Evolutionary conservation across 2,329 filamentous ascomycete species (phyloP), one percentile per base, ranked within the genome.

Genomic region (Claviceps pusilla): DNA sequence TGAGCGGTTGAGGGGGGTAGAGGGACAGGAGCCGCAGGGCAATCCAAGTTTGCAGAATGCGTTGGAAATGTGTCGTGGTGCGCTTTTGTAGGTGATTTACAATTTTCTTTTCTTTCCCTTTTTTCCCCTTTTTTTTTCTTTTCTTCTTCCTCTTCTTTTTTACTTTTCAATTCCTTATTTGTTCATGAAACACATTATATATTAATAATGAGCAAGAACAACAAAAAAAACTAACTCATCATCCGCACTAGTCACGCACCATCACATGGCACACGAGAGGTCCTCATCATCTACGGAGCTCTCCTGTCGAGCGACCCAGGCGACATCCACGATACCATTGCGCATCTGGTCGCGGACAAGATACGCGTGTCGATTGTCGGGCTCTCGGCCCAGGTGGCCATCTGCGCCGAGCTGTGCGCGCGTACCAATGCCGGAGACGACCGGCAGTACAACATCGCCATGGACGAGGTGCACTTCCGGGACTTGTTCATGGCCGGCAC

Each of bases 311-410:
- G 87, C 61, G 93, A 98, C 64, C 93, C 93, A 0, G 89, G 90
- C 56, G 93, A 98, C 67, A 96, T 98, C 56, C 88, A 95, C 71
- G 82, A 89, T 61, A 97, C 91, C 0, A 89, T 97, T 64, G 74
- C 76, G 51, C 79, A 79, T 41, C 84, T 96, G 35, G 80, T 95
- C 45, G 74, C 77, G 59, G 89, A 97, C 69, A 83, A 84, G 55
- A 89, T 98, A 61, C 83, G 89, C 16, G 89, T 96, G 11, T 85
- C 86, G 46, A 82, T 98, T 53, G 87, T 98, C 54, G 93, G 93
- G 0, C 79, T 98, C 45, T 86, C 90, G 6, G 93, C 91, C 1
- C 87, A 95, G 61, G 84, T 98, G 28, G 87, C 89, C 64, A 90
- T 98, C 59, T 97, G 93, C 72, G 81, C 83, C 31, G 90, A 96